Base-by-base conservation (phyloP, 176 grass and related monocot species). In the Hyparrhenia diplandra region DNA sequence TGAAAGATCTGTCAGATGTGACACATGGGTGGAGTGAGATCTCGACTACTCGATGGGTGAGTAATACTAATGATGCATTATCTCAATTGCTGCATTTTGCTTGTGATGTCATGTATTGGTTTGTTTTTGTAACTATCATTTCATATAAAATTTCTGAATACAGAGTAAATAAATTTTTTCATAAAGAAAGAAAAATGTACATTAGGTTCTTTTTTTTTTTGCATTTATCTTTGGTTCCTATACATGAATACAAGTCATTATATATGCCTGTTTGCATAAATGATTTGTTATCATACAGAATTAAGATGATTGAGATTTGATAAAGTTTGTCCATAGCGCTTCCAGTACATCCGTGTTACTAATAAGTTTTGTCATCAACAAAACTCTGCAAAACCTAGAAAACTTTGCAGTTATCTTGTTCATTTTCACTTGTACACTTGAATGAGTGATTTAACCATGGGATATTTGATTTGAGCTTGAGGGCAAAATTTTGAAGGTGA, bases 1-100 rank as follows among this genome's bases (percentile, higher is more conserved):
- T 98, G 64, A 98, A 98, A 76, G 95, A 98, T 93, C 95, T 98
- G 76, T 90, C 95, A 55, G 95, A 98, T 84, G 95, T 98, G 84
- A 98, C 95, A 7, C 92, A 98, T 95, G 90, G 92, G 73, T 98
- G 95, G 95, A 89, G 92, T 17, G 90, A 95, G 79, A 92, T 98
- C 71, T 93, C 95, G 6, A 95, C 92, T 57, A 82, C 95, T 85
- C 90, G 95, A 87, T 92, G 88, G 95, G 95, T 98, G 85, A 81
- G 78, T 69, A 72, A 81, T 74, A 81, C 75, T 69, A 59, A 78
- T 74, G 67, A 57, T 32, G 29, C 67, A 64, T 71, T 82, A 27
- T 77, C 69, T 64, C 73, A 81, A 67, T 74, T 10, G 23, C 8
- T 82, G 34, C 17, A 25, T 72, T 73, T 60, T 88, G 31, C 71